Percentiles rank a stretch among this genome's conserved stretches.
Conservation (phyloP, 805 yeast genomes). For the Candida hungchunana region DNA sequence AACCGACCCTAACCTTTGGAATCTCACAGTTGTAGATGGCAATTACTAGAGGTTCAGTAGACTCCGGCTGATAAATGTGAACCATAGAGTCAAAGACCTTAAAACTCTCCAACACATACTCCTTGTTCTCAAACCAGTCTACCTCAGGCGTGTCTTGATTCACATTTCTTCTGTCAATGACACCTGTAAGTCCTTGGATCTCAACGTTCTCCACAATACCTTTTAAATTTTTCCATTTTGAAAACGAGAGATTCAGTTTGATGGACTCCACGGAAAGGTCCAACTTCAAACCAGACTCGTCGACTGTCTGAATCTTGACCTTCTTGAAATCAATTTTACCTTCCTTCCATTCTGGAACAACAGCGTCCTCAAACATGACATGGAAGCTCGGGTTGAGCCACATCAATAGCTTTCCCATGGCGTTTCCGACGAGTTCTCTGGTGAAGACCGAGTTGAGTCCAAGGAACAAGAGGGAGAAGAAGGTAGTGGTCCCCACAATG, state of each 20-base stretch:
- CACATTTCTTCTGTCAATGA: conserved; percentile 55
- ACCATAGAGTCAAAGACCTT: conserved; percentile 50
- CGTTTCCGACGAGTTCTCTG: conserved; percentile 79
- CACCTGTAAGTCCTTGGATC: conserved; percentile 80
- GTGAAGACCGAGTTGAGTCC: conserved; percentile 78
- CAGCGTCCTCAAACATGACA: conserved; percentile 82
- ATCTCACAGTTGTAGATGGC: conserved; percentile 63
- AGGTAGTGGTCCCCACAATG: conserved; percentile 85
- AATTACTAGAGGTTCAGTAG: conserved; percentile 32
- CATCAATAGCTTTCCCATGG: conserved; percentile 74
- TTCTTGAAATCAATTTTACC: conserved; percentile 78
- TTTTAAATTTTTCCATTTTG: conserved; percentile 81
- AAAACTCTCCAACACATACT: conserved; percentile 37
- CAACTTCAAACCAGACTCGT: conserved; percentile 72
- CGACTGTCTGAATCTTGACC: conserved; percentile 59
- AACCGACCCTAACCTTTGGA: conserved; percentile 53
- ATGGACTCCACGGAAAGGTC: conserved; percentile 79
- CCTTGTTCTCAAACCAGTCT: conserved; percentile 31
- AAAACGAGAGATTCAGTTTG: conserved; percentile 71
- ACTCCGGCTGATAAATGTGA: conserved; percentile 28
- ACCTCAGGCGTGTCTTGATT: conserved; percentile 22
- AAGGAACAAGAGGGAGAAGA: conserved; percentile 71
- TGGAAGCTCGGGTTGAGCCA: conserved; percentile 66
- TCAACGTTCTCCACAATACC: conserved; percentile 81
- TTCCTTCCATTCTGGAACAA: conserved; percentile 88